phyloP scores from a whole-genome alignment of 2,329 filamentous ascomycete species.

The Aspergillus felis region DNA sequence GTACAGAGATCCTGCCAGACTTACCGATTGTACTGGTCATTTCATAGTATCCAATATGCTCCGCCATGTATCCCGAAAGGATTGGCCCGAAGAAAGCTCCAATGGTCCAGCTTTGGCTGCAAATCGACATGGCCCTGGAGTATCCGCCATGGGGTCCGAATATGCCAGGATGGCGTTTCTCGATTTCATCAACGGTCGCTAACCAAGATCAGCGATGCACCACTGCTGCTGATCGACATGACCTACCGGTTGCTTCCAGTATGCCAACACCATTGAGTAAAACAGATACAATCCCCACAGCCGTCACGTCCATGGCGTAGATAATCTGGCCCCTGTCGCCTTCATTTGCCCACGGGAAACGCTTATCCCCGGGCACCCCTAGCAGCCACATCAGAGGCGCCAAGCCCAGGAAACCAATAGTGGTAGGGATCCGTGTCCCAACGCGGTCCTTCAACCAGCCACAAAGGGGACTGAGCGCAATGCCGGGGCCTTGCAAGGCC shows the following conservation, averaged over 20 bases:
- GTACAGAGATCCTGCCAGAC: background rate
- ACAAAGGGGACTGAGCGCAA: constrained; percentile 55
- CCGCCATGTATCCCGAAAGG: constrained; percentile 16
- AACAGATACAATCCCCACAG: constrained; percentile 20
- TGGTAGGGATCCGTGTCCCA: constrained; percentile 22
- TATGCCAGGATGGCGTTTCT: constrained; percentile 17
- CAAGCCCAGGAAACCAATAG: constrained; percentile 21
- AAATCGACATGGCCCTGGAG: constrained; percentile 21
- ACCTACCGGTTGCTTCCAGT: constrained; percentile 29
- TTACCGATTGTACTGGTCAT: constrained; percentile 19
- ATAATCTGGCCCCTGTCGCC: constrained; percentile 17
- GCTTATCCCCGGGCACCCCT: constrained; percentile 24
- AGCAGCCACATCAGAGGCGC: constrained; percentile 24
- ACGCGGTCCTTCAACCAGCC: constrained; percentile 41
- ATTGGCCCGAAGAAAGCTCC: constrained; percentile 23
- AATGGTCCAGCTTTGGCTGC: constrained; percentile 21
- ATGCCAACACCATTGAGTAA: constrained; percentile 25
- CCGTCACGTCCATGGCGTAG: constrained; percentile 17
- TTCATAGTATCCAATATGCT: constrained; percentile 18
- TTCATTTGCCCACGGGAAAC: constrained; percentile 21
- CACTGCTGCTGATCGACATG: background rate
- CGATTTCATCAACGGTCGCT: constrained; percentile 21
- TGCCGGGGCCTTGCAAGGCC: constrained; percentile 53
- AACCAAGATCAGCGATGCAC: background rate
- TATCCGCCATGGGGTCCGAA: constrained; percentile 26